Evolutionary conservation across 192 early-diverging fungal genomes (phyloP), one percentile per base, ranked within the genome.

Genomic region (Funneliformis geosporum): DNA sequence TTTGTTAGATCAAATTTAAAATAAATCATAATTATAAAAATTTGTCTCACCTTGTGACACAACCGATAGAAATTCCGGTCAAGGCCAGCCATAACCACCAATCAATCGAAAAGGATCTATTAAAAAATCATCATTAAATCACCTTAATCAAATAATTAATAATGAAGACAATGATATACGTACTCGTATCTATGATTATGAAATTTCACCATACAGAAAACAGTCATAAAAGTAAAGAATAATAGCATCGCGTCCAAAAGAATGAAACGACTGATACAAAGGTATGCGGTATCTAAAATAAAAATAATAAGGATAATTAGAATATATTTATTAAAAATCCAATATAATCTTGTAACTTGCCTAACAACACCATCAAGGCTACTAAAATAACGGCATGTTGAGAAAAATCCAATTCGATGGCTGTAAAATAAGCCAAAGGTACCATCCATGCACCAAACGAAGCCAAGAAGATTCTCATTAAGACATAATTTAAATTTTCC

Each of bases 181-280:
- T 82, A 86, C 87, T 88, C 83, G 39, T 86, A 71, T 39, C 93
- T 92, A 75, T 92, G 84, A 82, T 94, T 96, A 80, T 93, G 88
- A 76, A 98, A 93, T 28, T 86, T 88, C 18, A 88, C 83, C 25
- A 97, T 82, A 43, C 88, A 92, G 78, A 92, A 92, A 12, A 91
- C 84, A 23, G 88, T 88, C 21, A 88, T 82, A 27, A 85, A 83
- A 9, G 96, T 99, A 75, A 97, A 96, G 75, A 94, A 96, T 61
- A 99, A 85, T 27, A 99, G 89, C 92, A 98, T 96, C 12, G 97
- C 94, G 79, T 99, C 98, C 50, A 99, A 86, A 44, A 99, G 87
- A 73, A 98, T 97, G 78, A 99, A 97, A 27, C 95, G 92, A 77
- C 90, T 93, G 81, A 97, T 98, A 28, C 84, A 84, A 62, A 91